phyloP scores from a whole-genome alignment of 768 basidiomycete species.

The Lentinus brumalis region DNA sequence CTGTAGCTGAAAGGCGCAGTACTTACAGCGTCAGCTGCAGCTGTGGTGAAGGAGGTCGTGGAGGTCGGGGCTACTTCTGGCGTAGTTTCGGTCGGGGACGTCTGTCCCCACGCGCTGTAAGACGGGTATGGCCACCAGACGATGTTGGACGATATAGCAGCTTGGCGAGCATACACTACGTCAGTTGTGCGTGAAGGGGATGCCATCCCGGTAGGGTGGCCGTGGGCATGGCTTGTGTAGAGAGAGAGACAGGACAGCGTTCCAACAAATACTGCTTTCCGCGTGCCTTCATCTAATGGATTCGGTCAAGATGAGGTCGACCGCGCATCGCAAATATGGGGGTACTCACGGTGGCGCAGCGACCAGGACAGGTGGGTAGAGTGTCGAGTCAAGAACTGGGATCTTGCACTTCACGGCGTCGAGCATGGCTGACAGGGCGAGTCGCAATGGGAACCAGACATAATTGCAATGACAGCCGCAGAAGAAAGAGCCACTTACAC shows the following conservation, averaged over 20 bases:
- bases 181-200: neutral
- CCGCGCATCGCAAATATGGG: no score
- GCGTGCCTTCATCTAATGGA: neutral
- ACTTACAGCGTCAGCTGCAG: neutral
- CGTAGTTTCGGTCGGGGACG: neutral
- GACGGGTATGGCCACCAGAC: conserved; percentile 39
- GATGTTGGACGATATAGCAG: conserved; percentile 25
- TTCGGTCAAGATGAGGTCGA: neutral
- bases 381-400: no score
- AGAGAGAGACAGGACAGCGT: neutral
- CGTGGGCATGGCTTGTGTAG: neutral
- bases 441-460: no score
- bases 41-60: neutral
- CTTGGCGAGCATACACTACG: neutral
- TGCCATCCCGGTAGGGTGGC: neutral
- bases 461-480: no score
- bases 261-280: neutral
- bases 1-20: neutral
- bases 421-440: no score
- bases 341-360: no score
- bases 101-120: conserved; percentile 18
- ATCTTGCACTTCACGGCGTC: no score
- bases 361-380: no score
- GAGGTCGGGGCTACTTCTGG: neutral
- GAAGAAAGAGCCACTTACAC: no score